A percentile compares a stretch with the other conserved stretches of the same genome.
These are phyloP conservation scores for Piloderma croceum DNA, from an alignment of 768 basidiomycete species.

Conservation along the genomic window DNA sequence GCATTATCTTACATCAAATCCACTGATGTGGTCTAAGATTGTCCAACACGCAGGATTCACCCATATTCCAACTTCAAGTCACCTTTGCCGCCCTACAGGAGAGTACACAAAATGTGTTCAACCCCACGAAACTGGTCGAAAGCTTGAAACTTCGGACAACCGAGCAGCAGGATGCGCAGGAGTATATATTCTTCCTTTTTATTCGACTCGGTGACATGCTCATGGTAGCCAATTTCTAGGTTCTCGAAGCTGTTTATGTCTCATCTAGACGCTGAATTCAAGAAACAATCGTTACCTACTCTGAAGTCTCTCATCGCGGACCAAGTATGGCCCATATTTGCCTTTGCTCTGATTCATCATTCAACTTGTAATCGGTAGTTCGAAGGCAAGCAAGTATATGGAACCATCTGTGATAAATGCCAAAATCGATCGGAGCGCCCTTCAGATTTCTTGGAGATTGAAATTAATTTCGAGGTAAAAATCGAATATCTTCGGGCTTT, in stretches of 20 bases:
- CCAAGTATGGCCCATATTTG: conserved; percentile 44
- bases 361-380: conserved; percentile 48
- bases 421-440: conserved; percentile 58
- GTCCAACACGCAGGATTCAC: conserved; percentile 55
- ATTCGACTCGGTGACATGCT: no score
- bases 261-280: conserved; percentile 81
- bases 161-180: conserved; percentile 96
- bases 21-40: no score
- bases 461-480: conserved; percentile 73
- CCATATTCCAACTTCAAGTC: conserved; percentile 71
- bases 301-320: conserved; percentile 67
- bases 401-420: conserved; percentile 73
- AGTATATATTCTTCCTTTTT: conserved; percentile 45
- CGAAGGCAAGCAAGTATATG: conserved; percentile 79
- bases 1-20: no score
- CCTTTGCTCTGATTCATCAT: neutral
- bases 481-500: no score
- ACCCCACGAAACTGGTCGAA: conserved; percentile 81
- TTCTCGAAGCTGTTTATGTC: conserved; percentile 95
- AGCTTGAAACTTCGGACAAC: conserved; percentile 73
- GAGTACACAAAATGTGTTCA: conserved; percentile 63
- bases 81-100: conserved; percentile 84
- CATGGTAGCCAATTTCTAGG: conserved; percentile 44
- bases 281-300: conserved; percentile 62
- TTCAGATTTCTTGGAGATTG: conserved; percentile 81